Evolutionary conservation across 2,329 filamentous ascomycete genomes (phyloP).

Genomic region (Gremmenia infestans): DNA sequence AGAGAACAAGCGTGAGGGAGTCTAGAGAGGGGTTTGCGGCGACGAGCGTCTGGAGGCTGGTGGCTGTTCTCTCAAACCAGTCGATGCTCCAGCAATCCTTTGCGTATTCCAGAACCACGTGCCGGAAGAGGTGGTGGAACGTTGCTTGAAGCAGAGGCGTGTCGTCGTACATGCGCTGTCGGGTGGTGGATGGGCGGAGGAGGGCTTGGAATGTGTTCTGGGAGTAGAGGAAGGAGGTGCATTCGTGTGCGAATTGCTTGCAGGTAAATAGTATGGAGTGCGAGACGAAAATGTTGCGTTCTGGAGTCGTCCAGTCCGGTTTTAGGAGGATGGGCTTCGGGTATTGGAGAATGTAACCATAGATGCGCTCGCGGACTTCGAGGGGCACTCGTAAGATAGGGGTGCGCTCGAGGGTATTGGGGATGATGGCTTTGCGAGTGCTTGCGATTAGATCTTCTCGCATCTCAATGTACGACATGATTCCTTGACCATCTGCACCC

Average conservation of each 20-base stretch:
- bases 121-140: constrained; percentile 9
- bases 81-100: constrained; percentile 13
- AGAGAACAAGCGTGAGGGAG: constrained; percentile 20
- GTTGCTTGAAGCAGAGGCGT: background rate
- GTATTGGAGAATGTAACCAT: constrained; percentile 18
- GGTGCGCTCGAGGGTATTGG: constrained; percentile 12
- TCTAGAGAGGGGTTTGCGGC: constrained; percentile 13
- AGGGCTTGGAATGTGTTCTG: constrained; percentile 24
- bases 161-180: background rate
- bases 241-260: constrained; percentile 22
- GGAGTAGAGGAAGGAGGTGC: constrained; percentile 20
- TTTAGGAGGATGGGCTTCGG: constrained; percentile 22
- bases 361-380: constrained; percentile 26
- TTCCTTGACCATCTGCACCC: background rate
- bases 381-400: constrained; percentile 19
- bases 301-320: constrained; percentile 18
- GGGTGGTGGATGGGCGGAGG: constrained; percentile 6
- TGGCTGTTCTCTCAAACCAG: constrained; percentile 17
- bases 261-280: constrained; percentile 19
- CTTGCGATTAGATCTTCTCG: background rate
- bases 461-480: background rate
- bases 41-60: constrained; percentile 16
- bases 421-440: background rate
- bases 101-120: constrained; percentile 20
- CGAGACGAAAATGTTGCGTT: constrained; percentile 8